These are phyloP conservation scores for Sporormia fimetaria DNA, from an alignment of 495 filamentous ascomycete species.

Conservation along the genomic window DNA sequence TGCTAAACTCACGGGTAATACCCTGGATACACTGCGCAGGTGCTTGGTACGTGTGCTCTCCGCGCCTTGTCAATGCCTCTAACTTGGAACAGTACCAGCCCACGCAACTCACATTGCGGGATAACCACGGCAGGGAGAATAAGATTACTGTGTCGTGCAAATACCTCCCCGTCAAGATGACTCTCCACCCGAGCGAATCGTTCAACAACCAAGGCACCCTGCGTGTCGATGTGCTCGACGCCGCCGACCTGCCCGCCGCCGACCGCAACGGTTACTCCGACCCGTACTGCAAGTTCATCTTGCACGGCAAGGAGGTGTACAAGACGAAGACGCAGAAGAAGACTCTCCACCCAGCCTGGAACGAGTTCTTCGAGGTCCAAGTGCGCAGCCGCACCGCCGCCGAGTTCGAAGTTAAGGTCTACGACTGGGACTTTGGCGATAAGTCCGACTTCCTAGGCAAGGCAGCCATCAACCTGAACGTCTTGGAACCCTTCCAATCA, in stretches of 20 bases:
- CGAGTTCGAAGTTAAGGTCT: conserved; percentile 74
- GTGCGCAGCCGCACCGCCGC: conserved; percentile 73
- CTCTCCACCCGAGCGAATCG: conserved; percentile 83
- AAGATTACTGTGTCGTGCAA: conserved; percentile 83
- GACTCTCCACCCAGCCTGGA: conserved; percentile 88
- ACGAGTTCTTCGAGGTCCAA: conserved; percentile 80
- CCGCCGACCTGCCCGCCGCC: conserved; percentile 73
- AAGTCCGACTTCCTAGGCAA: conserved; percentile 78
- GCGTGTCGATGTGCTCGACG: conserved; percentile 82
- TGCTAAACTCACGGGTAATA: conserved; percentile 75
- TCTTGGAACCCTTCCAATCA: conserved; percentile 72
- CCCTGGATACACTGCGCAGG: conserved; percentile 71
- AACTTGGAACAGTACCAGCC: conserved; percentile 59
- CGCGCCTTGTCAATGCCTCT: not conserved
- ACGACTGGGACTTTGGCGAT: conserved; percentile 91
- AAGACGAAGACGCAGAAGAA: conserved; percentile 96
- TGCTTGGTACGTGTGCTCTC: conserved; percentile 52
- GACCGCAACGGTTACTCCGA: conserved; percentile 96
- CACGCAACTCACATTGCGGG: conserved; percentile 64
- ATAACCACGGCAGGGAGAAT: conserved; percentile 61
- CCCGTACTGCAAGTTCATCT: conserved; percentile 87
- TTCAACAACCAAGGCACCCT: conserved; percentile 98
- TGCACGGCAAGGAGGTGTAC: conserved; percentile 75
- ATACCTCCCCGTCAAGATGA: conserved; percentile 89
- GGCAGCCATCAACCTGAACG: conserved; percentile 63